Evolutionary conservation across 129 eudicot genomes (phyloP), one percentile per base, ranked within the genome.

Genomic region (Solidago caesia): DNA sequence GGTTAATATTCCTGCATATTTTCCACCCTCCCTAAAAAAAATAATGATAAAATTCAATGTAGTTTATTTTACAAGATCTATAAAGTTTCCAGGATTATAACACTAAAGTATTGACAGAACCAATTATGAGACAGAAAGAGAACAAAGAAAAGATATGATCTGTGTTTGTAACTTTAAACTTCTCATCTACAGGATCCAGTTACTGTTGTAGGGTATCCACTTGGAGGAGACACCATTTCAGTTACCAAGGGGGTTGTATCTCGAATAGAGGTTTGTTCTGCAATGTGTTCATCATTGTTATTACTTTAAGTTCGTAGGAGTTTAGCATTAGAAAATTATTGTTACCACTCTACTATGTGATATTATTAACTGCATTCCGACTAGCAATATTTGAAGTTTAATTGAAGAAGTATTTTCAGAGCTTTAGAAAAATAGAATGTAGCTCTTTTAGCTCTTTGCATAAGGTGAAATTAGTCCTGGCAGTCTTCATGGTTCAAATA

Each of bases 231-330:
- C 82, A 94, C 98, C 65, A 88, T 94, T 77, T 94, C 98, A 73
- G 98, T 94, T 81, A 90, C 97, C 43, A 94, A 94, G 80, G 98
- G 98, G 15, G 98, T 94, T 71, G 98, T 94, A 39, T 94, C 98
- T 44, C 91, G 98, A 82, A 88, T 94, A 79, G 98, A 94, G 98
- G 98, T 93, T 77, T 72, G 86, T 79, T 64, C 45, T 68, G 43
- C 44, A 70, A 51, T 33, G 15, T 74, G 56, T n/a, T 33, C 62
- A 57, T 75, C 52, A 69, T 65, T 65, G 59, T 4, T 45, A 27
- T 33, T 9, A 72, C 27, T 64, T 44, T 3, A 65, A 51, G 15
- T 77, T 61, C 67, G 8, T 76, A 66, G 67, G 12, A 66, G 67
- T 66, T n/a, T 25, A 33, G 8, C 26, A 74, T 70, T 52, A 70